Percentiles rank a stretch among this genome's conserved stretches.
Evolutionary conservation across 2,329 filamentous ascomycete genomes (phyloP).

Genomic region (Penicillium olsonii): DNA sequence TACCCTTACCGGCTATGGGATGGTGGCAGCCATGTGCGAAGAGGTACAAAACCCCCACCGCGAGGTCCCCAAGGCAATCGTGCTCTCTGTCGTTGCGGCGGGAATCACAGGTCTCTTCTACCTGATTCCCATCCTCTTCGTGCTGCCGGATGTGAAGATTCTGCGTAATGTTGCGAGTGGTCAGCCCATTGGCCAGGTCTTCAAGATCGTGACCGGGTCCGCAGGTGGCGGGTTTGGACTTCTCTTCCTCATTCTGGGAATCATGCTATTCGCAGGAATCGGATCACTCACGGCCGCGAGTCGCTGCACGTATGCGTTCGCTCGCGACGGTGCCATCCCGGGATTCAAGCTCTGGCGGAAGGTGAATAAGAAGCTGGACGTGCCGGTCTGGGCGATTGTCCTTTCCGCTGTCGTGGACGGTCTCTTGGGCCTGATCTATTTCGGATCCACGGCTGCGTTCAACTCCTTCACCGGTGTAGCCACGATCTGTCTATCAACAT

Average conservation of each 20-base stretch:
- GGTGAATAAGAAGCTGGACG: constrained; percentile 66
- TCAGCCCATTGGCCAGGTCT: constrained; percentile 74
- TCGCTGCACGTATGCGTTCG: constrained; percentile 75
- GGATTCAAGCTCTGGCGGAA: constrained; percentile 66
- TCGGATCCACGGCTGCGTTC: constrained; percentile 75
- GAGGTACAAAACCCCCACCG: constrained; percentile 69
- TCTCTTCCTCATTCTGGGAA: constrained; percentile 73
- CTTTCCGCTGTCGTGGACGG: constrained; percentile 70
- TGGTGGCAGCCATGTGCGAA: constrained; percentile 72
- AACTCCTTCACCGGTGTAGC: constrained; percentile 78
- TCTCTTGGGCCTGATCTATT: constrained; percentile 75
- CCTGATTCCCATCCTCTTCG: constrained; percentile 73
- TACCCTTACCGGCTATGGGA: constrained; percentile 61
- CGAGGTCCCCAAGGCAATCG: constrained; percentile 71
- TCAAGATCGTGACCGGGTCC: constrained; percentile 74
- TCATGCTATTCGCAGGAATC: constrained; percentile 74
- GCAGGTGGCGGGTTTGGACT: constrained; percentile 73
- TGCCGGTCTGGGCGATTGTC: constrained; percentile 69
- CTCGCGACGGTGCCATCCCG: constrained; percentile 72
- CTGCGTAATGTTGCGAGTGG: constrained; percentile 68
- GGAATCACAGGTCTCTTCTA: constrained; percentile 68
- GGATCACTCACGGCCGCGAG: constrained; percentile 73
- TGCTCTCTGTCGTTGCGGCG: constrained; percentile 67
- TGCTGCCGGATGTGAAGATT: constrained; percentile 66
- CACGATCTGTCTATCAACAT: constrained; percentile 74